Conservation (phyloP, 2,329 filamentous ascomycete species). For the Fusarium anthophilum region DNA sequence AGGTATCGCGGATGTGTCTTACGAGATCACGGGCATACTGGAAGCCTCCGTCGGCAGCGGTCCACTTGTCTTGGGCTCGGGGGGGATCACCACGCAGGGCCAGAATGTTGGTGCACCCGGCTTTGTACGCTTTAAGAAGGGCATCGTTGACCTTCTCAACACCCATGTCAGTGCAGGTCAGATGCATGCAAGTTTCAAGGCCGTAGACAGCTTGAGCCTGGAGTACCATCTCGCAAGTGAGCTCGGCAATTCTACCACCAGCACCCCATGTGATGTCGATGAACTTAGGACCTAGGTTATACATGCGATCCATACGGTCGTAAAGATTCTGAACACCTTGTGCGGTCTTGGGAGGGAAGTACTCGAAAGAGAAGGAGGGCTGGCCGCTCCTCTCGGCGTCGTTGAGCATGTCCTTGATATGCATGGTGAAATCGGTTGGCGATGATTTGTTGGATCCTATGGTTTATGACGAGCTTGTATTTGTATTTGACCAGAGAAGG, state of each 20-base stretch:
- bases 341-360: conserved; percentile 97
- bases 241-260: conserved; percentile 86
- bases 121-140: conserved; percentile 86
- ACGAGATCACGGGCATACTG: conserved; percentile 93
- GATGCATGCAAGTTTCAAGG: conserved; percentile 97
- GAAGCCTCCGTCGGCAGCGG: conserved; percentile 85
- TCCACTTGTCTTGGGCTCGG: conserved; percentile 93
- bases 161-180: conserved; percentile 99
- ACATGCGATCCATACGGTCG: conserved; percentile 99
- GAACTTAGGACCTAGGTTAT: conserved; percentile 91
- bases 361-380: conserved; percentile 98
- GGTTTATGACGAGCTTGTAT: not conserved
- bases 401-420: conserved; percentile 91
- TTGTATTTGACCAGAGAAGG: not conserved
- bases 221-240: conserved; percentile 97
- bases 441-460: not conserved
- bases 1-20: conserved; percentile 80
- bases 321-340: conserved; percentile 99
- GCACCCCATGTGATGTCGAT: conserved; percentile 99
- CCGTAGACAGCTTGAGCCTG: conserved; percentile 96
- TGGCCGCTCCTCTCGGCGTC: conserved; percentile 81
- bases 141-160: conserved; percentile 90
- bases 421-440: conserved; percentile 70
- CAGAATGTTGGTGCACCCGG: conserved; percentile 96
- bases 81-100: conserved; percentile 94